Conservation (phyloP, 2,329 filamentous ascomycete genomes). For the Epichloe festucae region DNA sequence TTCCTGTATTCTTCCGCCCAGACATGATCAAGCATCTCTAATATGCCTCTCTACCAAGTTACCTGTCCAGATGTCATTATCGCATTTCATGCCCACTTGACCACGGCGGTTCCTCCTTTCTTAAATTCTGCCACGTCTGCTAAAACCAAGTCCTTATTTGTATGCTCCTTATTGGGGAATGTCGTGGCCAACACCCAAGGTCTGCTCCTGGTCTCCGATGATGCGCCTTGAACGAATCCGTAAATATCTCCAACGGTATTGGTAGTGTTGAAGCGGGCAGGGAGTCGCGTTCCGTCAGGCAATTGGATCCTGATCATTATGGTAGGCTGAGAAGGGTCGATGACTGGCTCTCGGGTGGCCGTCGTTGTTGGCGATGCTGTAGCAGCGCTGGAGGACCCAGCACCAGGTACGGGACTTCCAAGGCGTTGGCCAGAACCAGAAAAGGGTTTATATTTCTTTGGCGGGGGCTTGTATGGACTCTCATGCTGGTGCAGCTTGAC, state of each 20-base stretch:
- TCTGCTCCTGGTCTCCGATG: constrained; percentile 41
- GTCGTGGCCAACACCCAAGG: constrained; percentile 67
- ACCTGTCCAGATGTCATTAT: not conserved
- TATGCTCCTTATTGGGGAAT: constrained; percentile 71
- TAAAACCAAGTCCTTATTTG: constrained; percentile 47
- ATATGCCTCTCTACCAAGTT: not conserved
- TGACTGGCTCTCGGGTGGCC: constrained; percentile 19
- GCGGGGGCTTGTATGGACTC: constrained; percentile 54
- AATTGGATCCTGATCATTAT: constrained; percentile 65
- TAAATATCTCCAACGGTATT: constrained; percentile 71
- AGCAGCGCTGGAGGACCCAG: constrained; percentile 13
- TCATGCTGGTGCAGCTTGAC: constrained; percentile 69
- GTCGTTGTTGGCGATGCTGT: constrained; percentile 24
- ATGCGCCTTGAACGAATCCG: constrained; percentile 55
- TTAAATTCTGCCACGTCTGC: constrained; percentile 53
- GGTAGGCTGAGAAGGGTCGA: constrained; percentile 55
- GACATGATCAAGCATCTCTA: not conserved
- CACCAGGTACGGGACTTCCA: constrained; percentile 63
- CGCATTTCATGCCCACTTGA: constrained; percentile 37
- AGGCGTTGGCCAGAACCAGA: constrained; percentile 58
- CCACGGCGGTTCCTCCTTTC: constrained; percentile 50
- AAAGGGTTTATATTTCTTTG: constrained; percentile 67
- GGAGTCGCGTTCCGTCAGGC: constrained; percentile 61
- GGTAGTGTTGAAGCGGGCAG: constrained; percentile 70
- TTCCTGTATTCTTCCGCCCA: not conserved